Percentiles rank a stretch among this genome's conserved stretches.
Evolutionary conservation across 2,329 filamentous ascomycete genomes (phyloP).

Genomic region (Monilinia fructicola): DNA sequence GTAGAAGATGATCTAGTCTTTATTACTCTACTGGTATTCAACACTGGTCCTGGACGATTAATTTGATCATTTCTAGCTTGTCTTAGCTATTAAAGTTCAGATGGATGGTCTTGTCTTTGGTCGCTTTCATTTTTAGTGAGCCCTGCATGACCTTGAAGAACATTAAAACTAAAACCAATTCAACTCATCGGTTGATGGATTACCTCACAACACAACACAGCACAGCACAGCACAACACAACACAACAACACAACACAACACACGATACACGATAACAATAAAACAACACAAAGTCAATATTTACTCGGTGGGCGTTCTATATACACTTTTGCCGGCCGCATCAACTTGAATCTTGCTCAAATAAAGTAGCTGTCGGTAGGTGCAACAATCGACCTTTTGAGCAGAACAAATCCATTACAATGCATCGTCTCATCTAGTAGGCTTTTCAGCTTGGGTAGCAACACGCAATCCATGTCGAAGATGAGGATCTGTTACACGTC

Average conservation of each 20-base stretch:
- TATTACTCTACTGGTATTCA: too few relatives aligned
- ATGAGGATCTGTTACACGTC: slow-evolving; percentile 11
- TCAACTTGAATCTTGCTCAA: background rate
- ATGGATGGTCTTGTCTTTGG: background rate
- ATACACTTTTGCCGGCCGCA: background rate
- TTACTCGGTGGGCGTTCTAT: background rate
- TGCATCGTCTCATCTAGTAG: slow-evolving; percentile 36
- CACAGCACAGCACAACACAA: background rate
- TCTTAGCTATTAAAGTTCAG: background rate
- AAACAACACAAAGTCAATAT: background rate
- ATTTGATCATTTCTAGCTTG: background rate
- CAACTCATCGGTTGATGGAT: too few relatives aligned
- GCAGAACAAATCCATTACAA: background rate
- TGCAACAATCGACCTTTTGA: background rate
- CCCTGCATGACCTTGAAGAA: background rate
- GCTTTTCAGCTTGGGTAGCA: slow-evolving; percentile 69
- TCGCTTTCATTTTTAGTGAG: background rate
- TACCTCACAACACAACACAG: too few relatives aligned
- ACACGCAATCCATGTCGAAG: slow-evolving; percentile 68
- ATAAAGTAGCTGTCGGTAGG: background rate
- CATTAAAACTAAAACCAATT: too few relatives aligned
- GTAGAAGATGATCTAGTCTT: background rate
- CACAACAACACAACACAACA: background rate
- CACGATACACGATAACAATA: background rate
- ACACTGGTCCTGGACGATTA: too few relatives aligned